Evolutionary conservation across 2,329 filamentous ascomycete genomes (phyloP), one percentile per base, ranked within the genome.

Genomic region (Ophiostoma sp.): DNA sequence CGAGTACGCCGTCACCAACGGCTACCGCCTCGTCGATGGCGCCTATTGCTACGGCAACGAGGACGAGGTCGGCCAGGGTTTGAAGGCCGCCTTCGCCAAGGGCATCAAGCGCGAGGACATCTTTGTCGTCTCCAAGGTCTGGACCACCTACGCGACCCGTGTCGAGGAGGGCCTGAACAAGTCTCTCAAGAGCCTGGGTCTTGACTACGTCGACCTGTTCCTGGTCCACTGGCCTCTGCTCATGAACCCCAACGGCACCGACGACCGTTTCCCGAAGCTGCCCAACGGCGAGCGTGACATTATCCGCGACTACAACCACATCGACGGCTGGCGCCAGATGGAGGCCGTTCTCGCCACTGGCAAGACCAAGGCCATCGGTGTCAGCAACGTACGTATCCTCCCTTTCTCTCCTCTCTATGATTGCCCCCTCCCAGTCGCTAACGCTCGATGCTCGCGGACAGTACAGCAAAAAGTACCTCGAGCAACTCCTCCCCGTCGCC

Each of bases 121-220:
- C 75, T 97, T 96, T 83, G 89, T 97, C 74, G 92, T 93, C 72
- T 93, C 91, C 78, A 97, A 97, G 87, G 87, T 95, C 50, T 97
- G 93, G 92, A 91, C 90, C 79, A 93, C 92, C 69, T 95, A 92
- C 84, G 91, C 92, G 81, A 89, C 88, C 39, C 86, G 90, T 7
- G 90, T 90, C 6, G 90, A 92, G 82, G 84, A 91, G 78, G 90
- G 87, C 48, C 86, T 96, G 48, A 89, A 93, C 76, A 90, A 91
- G 86, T 92, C 90, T 78, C 84, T 96, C 80, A 88, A 91, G 82
- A 87, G 87, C 74, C 84, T 97, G 48, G 92, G 93, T 1, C 84
- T 96, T 66, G 91, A 94, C 76, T 95, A 97, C 80, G 87, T 97
- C 5, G 94, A 97, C 80, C 84, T 97, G 73, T 94, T 89, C 80